Evolutionary conservation across 2,329 filamentous ascomycete genomes (phyloP), one percentile per base, ranked within the genome.

Genomic region (Ophiostoma montium): DNA sequence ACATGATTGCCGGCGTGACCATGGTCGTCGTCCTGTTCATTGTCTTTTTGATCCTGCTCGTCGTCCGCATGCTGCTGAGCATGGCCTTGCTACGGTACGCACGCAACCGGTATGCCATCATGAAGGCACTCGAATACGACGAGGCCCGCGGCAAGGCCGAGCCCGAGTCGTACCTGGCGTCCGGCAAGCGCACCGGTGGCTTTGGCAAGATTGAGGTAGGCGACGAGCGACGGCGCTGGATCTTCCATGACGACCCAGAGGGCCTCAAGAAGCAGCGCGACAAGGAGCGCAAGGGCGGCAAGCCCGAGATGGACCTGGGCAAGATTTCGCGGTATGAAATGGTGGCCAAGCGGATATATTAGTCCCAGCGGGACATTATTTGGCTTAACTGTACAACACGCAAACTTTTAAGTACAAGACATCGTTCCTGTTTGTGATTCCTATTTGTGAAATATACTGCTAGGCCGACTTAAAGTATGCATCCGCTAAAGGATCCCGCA

Each of bases 271-370:
- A 70, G 50, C 60, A 83, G 58, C 71, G 71, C 53, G 78, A 42
- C 6, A 42, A 42, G 39, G 39, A 42, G 23, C 39, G 39, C 56
- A 72, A 72, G 21, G 67, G 65, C 19, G 67, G 65, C 32, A 69
- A 69, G 53, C 67, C 72, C 33, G 72, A 72, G 49, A 74, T 76
- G 47, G 78, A 76, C 62, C 78, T 78, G 65, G 84, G 73, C 59
- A 78, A 68, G 62, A 86, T 80, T 54, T 78, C 73, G 57, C 74
- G 92, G 58, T 98, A 95, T 67, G 87, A 88, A 61, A 95, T 96
- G 92, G 82, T 88, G 58, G 86, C 87, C 0, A 96, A 95, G 73
- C 76, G 92, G 62, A 98, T 98, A 58, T 98, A 92, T 92, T 96
- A 65, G 41, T 33, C 21, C 11, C 3, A 13, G 8, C 8, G 10